Evolutionary conservation across 306 rosid genomes (phyloP), one percentile per base, ranked within the genome.

Genomic region (Styphnolobium japonicum): DNA sequence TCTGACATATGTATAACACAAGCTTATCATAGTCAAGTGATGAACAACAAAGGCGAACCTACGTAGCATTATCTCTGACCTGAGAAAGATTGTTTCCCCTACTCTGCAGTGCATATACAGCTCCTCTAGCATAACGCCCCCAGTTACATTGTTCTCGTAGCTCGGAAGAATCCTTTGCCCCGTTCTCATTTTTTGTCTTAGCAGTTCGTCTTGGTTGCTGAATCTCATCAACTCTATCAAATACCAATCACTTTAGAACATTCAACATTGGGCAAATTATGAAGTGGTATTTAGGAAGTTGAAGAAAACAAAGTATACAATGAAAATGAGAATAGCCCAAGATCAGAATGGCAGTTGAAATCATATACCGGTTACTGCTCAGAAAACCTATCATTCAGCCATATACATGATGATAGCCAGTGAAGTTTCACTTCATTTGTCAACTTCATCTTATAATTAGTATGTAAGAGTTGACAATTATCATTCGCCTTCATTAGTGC

Each of bases 71-170:
- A 67, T 72, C 40, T 42, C 83, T 77, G 46, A 92, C 98, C 99
- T 95, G 89, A 49, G 76, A 70, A 84, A 95, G 85, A 37, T 46
- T 33, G 60, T 86, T 85, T 71, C 90, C 89, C 74, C 69, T 81
- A 11, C 85, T 86, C 78, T 85, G 86, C 42, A 95, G 72, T 75
- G 98, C 98, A 86, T 86, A 91, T 49, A 89, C 70, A 0, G 98
- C 99, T 72, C 97, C 99, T 89, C 94, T 92, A 69, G 96, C 97
- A 90, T 92, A 95, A 80, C 91, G 86, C 76, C 98, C 98, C 98
- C 98, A 95, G 4, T 83, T 45, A 84, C 86, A 83, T 85, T 94
- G 92, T 71, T 89, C 97, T 31, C 73, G 49, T 68, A 4, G 57
- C 82, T 67, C 66, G 3, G 90, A 71, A 76, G 77, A 84, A 78